Evolutionary conservation across 768 basidiomycete species (phyloP).

Genomic region (Rhodotorula kratochvilovae): DNA sequence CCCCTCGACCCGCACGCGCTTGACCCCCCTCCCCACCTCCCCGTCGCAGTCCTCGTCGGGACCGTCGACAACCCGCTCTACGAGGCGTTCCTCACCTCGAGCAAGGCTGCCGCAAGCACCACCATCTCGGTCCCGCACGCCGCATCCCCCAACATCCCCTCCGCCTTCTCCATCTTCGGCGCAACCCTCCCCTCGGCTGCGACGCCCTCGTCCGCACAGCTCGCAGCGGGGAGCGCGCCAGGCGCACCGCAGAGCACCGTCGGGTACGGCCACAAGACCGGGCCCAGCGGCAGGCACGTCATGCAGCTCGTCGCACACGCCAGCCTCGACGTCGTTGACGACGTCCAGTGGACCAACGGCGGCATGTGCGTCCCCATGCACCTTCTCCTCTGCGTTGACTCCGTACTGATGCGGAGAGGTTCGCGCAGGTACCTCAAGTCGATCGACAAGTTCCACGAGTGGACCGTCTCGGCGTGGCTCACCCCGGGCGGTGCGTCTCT

Average conservation of each 20-base stretch:
- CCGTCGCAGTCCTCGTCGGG: slow-evolving; percentile 48
- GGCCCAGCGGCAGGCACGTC: slow-evolving; percentile 57
- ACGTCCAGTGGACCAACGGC: slow-evolving; percentile 76
- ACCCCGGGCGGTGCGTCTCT: slow-evolving; percentile 84
- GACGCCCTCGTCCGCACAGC: background rate
- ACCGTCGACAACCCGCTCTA: slow-evolving; percentile 51
- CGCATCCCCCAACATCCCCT: slow-evolving; percentile 45
- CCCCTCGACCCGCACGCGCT: background rate
- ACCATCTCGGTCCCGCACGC: slow-evolving; percentile 30
- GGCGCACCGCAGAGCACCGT: slow-evolving; percentile 3
- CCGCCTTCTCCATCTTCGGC: slow-evolving; percentile 47
- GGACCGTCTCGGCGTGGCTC: slow-evolving; percentile 93
- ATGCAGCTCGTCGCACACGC: slow-evolving; percentile 99
- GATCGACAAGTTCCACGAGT: slow-evolving; percentile 97
- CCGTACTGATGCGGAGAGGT: background rate
- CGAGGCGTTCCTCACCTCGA: slow-evolving; percentile 48
- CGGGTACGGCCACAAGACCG: slow-evolving; percentile 40
- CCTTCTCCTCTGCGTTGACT: too few relatives aligned
- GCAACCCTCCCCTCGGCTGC: slow-evolving; percentile 2
- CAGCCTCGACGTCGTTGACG: slow-evolving; percentile 89
- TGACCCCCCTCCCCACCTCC: background rate
- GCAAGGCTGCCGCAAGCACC: slow-evolving; percentile 41
- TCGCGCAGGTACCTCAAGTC: slow-evolving; percentile 78
- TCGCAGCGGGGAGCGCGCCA: background rate
- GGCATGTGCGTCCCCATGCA: slow-evolving; percentile 34